Percentiles rank a stretch among this genome's conserved stretches.
Conservation (phyloP, 2,329 filamentous ascomycete species). For the Aschersonia sp. region DNA sequence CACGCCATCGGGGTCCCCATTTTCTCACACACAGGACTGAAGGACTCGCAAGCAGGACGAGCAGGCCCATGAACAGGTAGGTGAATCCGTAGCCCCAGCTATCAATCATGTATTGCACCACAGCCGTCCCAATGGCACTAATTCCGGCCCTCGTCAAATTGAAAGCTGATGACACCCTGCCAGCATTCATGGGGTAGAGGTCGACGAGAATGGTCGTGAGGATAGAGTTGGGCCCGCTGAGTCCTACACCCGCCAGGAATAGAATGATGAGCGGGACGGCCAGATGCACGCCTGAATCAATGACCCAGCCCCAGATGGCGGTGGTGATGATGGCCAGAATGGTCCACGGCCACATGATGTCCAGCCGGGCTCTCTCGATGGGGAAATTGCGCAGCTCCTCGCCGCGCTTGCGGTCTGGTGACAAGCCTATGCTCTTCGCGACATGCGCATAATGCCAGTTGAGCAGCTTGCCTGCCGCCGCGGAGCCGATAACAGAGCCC, state of each 20-base stretch:
- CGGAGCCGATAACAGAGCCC: conserved; percentile 20
- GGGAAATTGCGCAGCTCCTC: conserved; percentile 19
- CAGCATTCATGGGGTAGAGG: conserved; percentile 24
- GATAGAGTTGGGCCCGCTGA: conserved; percentile 25
- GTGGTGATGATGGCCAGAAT: conserved; percentile 28
- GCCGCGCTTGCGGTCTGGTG: conserved; percentile 29
- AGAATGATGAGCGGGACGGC: conserved; percentile 25
- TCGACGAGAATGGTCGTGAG: conserved; percentile 27
- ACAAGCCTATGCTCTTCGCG: conserved; percentile 31
- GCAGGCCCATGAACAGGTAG: conserved; percentile 18
- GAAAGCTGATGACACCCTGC: conserved; percentile 25
- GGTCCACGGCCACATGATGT: conserved; percentile 22
- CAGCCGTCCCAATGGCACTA: conserved; percentile 23
- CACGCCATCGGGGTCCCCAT: conserved; percentile 17
- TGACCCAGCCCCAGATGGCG: conserved; percentile 27
- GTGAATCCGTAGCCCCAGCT: conserved; percentile 24
- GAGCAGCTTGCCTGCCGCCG: conserved; percentile 32
- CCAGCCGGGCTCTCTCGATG: conserved; percentile 21
- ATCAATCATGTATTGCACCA: conserved; percentile 25
- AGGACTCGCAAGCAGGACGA: conserved; percentile 14
- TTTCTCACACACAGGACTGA: conserved; percentile 13
- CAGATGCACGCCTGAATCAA: conserved; percentile 20
- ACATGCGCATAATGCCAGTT: conserved; percentile 47
- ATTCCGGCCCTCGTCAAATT: conserved; percentile 25
- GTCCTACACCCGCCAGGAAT: conserved; percentile 19